Conservation (phyloP, 257 asterid species). For the Forsythia suspensa region DNA sequence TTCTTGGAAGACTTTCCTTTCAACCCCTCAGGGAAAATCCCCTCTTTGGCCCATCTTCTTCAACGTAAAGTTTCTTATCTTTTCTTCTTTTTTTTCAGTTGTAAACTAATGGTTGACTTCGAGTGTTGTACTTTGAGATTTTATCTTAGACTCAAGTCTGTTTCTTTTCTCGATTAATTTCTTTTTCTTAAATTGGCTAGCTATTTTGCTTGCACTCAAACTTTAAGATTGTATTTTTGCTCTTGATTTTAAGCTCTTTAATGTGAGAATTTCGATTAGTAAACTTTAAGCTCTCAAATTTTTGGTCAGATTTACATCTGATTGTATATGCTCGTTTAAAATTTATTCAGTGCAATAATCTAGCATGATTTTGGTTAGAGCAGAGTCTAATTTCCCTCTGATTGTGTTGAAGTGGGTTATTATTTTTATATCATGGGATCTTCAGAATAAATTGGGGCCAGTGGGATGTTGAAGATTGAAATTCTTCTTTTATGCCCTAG, state of each 20-base stretch:
- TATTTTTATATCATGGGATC: background rate
- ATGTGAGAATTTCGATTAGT: too few relatives aligned
- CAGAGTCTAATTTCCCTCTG: background rate
- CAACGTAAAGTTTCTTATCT: conserved; percentile 45
- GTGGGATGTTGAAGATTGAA: background rate
- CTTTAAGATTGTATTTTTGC: background rate
- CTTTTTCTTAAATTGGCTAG: background rate
- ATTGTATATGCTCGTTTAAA: background rate
- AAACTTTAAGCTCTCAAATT: background rate
- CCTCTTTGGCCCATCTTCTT: conserved; percentile 90
- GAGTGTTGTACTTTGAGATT: conserved; percentile 8
- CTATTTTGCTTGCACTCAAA: background rate
- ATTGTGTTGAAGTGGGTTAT: background rate
- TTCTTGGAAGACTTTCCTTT: conserved; percentile 91
- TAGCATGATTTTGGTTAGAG: background rate
- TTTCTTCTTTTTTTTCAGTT: background rate
- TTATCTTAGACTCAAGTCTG: background rate
- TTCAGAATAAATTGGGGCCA: background rate
- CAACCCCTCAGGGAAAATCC: conserved; percentile 93
- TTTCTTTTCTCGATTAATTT: conserved; percentile 21
- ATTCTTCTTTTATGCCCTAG: too few relatives aligned
- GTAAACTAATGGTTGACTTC: conserved; percentile 18
- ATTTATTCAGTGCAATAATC: too few relatives aligned
- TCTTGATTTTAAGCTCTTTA: background rate
- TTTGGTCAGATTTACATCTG: background rate